Evolutionary conservation across 108 stramenopile genomes (phyloP), one percentile per base, ranked within the genome.

Genomic region (Skeletonema costatum): DNA sequence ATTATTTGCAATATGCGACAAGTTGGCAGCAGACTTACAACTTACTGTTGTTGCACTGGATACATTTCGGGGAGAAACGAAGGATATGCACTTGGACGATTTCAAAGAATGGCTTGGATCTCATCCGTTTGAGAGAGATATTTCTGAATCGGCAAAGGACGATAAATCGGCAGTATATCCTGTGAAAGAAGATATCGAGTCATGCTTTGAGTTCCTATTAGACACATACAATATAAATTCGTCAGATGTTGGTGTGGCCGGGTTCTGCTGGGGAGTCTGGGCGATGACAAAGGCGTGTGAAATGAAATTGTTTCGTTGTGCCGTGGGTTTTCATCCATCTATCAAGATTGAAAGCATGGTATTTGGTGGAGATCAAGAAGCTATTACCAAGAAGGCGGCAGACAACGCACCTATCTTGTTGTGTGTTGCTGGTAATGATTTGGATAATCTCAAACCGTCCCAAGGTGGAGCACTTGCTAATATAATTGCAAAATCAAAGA

Each of bases 221-320:
- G 13, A n/a, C 2, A 59, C 53, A 16, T 63, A 60, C 21, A 60
- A 38, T 16, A 63, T 77, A 14, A 25, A 58, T 21, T 31, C 53
- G 1, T 75, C 59, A 17, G 33, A 85, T 16, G 36, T 81, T 41
- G 76, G 72, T 31, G 69, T 70, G 13, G 42, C 84, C 11, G 86
- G 83, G 46, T 87, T 87, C 65, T 87, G 86, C 31, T 87, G 83
- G 83, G 86, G 86, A 0, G 75, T 51, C 0, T 87, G 83, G 83
- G 82, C 83, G 0, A 61, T 81, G 64, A 80, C 70, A 19, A 84
- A 84, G 48, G 69, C 72, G 0, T 70, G 60, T 38, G 31, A 38
- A 58, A 74, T 56, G 19, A 56, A 44, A 13, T 11, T 61, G 1
- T 81, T 75, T 38, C 65, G 74, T 16, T 71, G 69, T 51, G 80